Conservation (phyloP, 345 rosid genomes). For the Sonneratia caseolaris region DNA sequence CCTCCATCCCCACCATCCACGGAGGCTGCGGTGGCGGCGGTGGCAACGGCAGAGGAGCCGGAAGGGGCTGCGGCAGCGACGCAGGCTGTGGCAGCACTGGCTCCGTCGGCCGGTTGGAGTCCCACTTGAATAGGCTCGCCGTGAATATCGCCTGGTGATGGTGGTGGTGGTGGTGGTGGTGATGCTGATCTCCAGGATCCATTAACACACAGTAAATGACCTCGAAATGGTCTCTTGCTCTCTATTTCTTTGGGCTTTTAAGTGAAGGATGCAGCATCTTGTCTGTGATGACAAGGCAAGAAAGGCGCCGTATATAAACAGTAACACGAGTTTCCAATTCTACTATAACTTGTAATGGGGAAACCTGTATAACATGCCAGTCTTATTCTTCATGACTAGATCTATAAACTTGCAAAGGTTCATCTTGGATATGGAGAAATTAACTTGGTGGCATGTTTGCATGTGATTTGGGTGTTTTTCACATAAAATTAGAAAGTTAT, state of each 20-base stretch:
- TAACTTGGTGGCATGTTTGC: too few relatives aligned
- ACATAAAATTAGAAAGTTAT: too few relatives aligned
- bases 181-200: not conserved
- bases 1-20: constrained; percentile 57
- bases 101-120: not conserved
- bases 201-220: not conserved
- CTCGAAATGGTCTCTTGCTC: too few relatives aligned
- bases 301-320: too few relatives aligned
- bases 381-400: too few relatives aligned
- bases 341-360: too few relatives aligned
- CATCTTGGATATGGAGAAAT: too few relatives aligned
- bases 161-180: constrained; percentile 3
- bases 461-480: too few relatives aligned
- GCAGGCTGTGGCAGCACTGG: not conserved
- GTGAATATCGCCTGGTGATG: constrained; percentile 3
- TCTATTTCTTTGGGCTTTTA: not conserved
- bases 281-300: too few relatives aligned
- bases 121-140: constrained; percentile 2
- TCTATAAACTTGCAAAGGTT: too few relatives aligned
- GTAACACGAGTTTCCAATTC: too few relatives aligned
- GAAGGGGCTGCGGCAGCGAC: not conserved
- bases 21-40: not conserved
- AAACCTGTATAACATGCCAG: too few relatives aligned
- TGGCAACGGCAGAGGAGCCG: not conserved
- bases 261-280: not conserved